These are phyloP conservation scores for Populus hybrid DNA, from an alignment of 441 rosid genomes.

Conservation along the genomic window DNA sequence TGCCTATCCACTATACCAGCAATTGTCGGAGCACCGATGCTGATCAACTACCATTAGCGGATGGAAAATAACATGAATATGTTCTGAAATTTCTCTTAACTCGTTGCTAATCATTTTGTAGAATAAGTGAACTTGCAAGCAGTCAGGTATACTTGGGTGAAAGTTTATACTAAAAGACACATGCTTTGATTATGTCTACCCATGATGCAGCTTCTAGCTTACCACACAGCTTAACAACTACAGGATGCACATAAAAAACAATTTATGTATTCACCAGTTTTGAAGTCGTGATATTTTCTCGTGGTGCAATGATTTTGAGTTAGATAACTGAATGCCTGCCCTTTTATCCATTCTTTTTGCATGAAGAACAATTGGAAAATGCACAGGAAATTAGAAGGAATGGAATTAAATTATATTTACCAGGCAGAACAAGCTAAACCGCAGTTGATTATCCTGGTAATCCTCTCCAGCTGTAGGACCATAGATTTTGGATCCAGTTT, in stretches of 20 bases:
- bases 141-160: not conserved
- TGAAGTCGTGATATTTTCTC: not conserved
- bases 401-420: conserved; percentile 24
- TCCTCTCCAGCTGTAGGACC: conserved; percentile 76
- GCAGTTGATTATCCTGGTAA: conserved; percentile 77
- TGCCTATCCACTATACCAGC: not conserved
- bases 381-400: not conserved
- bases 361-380: not conserved
- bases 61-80: not conserved
- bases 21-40: not conserved
- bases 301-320: not conserved
- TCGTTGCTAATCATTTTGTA: not conserved
- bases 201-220: not conserved
- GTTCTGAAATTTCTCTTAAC: not conserved
- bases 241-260: not conserved
- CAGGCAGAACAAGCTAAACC: conserved; percentile 79
- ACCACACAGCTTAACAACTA: not conserved
- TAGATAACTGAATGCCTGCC: not conserved
- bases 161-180: not conserved
- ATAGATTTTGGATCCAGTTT: conserved; percentile 80
- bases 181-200: not conserved
- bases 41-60: not conserved
- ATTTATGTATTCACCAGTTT: not conserved
- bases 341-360: not conserved
- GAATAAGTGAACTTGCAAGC: not conserved